These are phyloP conservation scores for Fusarium sp. DNA, from an alignment of 2,329 filamentous ascomycete species.

Conservation along the genomic window DNA sequence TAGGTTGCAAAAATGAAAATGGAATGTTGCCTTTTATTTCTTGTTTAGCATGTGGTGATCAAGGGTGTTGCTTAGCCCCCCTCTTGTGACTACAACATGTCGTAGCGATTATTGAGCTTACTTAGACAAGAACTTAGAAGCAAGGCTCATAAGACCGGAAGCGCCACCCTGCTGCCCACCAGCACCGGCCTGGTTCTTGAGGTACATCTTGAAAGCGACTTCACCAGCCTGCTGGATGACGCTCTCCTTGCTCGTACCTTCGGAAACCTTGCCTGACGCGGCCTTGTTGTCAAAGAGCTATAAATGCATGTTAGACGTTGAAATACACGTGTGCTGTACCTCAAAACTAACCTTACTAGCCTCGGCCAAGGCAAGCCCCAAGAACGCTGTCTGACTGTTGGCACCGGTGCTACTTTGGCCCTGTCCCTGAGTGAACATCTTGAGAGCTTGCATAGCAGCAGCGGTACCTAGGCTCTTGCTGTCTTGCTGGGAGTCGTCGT, in stretches of 20 bases:
- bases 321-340: too few species aligned
- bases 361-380: constrained; percentile 88
- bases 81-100: not conserved
- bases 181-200: constrained; percentile 71
- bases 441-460: constrained; percentile 82
- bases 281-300: constrained; percentile 70
- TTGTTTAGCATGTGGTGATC: not conserved
- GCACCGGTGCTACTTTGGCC: constrained; percentile 49
- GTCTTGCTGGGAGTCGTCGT: constrained; percentile 57
- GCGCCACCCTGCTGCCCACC: constrained; percentile 55
- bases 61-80: not conserved
- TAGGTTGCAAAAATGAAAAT: not conserved
- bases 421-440: constrained; percentile 75
- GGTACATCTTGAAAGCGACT: constrained; percentile 90
- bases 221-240: constrained; percentile 82
- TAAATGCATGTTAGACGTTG: constrained; percentile 11
- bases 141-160: constrained; percentile 54
- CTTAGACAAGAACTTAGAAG: constrained; percentile 56
- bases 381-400: constrained; percentile 78
- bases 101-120: not conserved
- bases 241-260: constrained; percentile 78
- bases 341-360: constrained; percentile 72
- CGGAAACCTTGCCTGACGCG: constrained; percentile 61
- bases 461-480: constrained; percentile 71
- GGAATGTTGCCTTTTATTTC: not conserved